These are phyloP conservation scores for Mallotus repandus DNA, from an alignment of 441 rosid genomes.

Conservation along the genomic window DNA sequence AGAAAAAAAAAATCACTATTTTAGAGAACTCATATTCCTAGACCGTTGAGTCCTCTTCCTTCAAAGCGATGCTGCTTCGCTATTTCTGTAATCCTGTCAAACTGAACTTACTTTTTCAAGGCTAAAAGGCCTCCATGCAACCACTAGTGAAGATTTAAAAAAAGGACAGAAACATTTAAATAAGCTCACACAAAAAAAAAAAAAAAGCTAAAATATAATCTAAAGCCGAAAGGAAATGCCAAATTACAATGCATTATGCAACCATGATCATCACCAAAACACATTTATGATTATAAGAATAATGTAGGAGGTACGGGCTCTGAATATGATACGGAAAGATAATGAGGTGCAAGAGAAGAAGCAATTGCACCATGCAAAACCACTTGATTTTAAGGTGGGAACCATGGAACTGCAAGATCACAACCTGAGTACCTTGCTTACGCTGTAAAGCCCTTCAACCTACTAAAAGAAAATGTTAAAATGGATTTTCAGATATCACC, in stretches of 20 bases:
- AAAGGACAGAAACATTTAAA: neutral
- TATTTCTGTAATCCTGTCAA: neutral
- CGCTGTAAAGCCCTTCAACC: neutral
- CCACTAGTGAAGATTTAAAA: neutral
- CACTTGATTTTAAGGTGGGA: neutral
- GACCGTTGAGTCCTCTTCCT: slow-evolving; percentile 19
- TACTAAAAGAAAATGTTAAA: neutral
- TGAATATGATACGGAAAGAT: neutral
- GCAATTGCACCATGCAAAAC: neutral
- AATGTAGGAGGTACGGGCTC: neutral
- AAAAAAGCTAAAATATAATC: too few species aligned
- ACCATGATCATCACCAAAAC: neutral
- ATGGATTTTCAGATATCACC: neutral
- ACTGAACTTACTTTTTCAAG: neutral
- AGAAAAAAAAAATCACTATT: neutral
- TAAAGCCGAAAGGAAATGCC: too few species aligned
- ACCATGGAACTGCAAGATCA: neutral
- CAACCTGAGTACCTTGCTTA: neutral
- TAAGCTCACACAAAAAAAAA: neutral
- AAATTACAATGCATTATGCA: neutral
- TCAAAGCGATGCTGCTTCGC: slow-evolving; percentile 4
- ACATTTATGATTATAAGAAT: too few species aligned
- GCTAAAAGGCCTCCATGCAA: neutral
- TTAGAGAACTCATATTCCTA: neutral
- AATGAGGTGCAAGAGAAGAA: neutral